Evolutionary conservation across 2,329 filamentous ascomycete species (phyloP).

Genomic region (Aotearoamyces nothofagi): DNA sequence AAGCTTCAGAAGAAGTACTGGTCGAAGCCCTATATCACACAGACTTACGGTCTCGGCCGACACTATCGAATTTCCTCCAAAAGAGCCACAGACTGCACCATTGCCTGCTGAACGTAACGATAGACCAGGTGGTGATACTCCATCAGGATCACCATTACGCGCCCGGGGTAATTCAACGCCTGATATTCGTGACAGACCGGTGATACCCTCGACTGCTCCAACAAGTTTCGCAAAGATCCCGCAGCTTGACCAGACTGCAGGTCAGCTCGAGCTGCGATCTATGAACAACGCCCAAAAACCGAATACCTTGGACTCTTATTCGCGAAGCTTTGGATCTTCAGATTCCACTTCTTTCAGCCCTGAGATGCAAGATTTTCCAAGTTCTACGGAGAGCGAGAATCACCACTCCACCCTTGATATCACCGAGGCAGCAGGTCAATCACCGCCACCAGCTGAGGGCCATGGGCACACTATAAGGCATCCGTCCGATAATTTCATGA

Average conservation of each 20-base stretch:
- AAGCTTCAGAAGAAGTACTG: conserved; percentile 22
- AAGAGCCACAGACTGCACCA: conserved; percentile 42
- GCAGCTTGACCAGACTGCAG: background rate
- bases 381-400: no score
- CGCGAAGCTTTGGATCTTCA: no score
- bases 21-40: conserved; percentile 43
- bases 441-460: no score
- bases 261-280: no score
- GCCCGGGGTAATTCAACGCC: conserved; percentile 38
- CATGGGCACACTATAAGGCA: no score
- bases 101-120: conserved; percentile 36
- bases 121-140: conserved; percentile 22
- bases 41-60: conserved; percentile 44
- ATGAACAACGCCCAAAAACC: no score
- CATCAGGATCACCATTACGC: conserved; percentile 28
- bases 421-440: no score
- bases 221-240: conserved; percentile 40
- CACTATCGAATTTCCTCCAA: conserved; percentile 31
- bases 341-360: no score
- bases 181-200: conserved; percentile 28
- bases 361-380: no score
- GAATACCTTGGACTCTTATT: no score
- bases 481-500: no score
- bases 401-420: no score
- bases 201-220: conserved; percentile 53